These are phyloP conservation scores for Lathyrus oleraceus DNA, from an alignment of 306 rosid species.

Conservation along the genomic window DNA sequence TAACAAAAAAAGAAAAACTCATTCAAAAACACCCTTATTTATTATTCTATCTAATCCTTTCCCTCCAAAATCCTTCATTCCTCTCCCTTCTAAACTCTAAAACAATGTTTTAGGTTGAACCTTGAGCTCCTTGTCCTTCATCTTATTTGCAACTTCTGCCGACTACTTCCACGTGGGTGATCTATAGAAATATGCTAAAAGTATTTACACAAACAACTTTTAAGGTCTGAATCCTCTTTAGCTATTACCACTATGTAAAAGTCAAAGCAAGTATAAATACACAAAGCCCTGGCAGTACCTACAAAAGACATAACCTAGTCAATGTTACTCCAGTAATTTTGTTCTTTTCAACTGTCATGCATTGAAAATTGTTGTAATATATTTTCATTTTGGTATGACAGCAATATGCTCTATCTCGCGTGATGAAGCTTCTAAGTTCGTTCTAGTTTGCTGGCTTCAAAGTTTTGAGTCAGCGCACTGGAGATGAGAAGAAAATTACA, in stretches of 20 bases:
- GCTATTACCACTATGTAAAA: constrained; percentile 8
- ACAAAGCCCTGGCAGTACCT: constrained; percentile 9
- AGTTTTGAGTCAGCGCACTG: constrained; percentile 61
- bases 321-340: constrained; percentile 28
- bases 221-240: background rate
- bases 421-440: background rate
- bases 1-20: too few species aligned
- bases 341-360: constrained; percentile 35
- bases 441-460: constrained; percentile 15
- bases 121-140: too few species aligned
- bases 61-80: too few species aligned
- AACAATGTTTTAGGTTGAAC: too few species aligned
- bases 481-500: constrained; percentile 85
- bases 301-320: constrained; percentile 27
- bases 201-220: too few species aligned
- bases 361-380: constrained; percentile 20
- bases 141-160: too few species aligned
- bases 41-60: too few species aligned
- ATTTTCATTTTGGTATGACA: constrained; percentile 16
- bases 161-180: too few species aligned
- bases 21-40: too few species aligned
- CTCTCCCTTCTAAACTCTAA: too few species aligned
- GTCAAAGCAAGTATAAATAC: background rate
- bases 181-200: too few species aligned
- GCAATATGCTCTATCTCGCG: constrained; percentile 14